phyloP scores from a whole-genome alignment of 2,329 filamentous ascomycete species.

The Scorias spongiosa region DNA sequence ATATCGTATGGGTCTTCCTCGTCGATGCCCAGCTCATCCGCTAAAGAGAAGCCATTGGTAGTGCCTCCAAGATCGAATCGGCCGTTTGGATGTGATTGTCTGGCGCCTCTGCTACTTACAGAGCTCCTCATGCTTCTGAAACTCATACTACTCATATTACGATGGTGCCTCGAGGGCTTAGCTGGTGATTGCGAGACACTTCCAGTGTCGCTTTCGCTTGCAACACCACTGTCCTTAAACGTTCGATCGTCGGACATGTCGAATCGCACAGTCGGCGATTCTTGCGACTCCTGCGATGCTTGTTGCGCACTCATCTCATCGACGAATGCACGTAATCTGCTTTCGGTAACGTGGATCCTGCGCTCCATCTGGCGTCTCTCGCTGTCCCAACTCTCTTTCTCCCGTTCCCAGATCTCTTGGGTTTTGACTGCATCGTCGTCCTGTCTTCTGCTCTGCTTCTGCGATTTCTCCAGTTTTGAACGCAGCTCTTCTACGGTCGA shows the following conservation, averaged over 20 bases:
- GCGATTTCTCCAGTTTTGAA: slow-evolving; percentile 58
- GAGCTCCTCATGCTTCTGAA: slow-evolving; percentile 3
- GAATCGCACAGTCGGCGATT: slow-evolving; percentile 24
- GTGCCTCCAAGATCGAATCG: slow-evolving; percentile 39
- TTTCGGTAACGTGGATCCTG: slow-evolving; percentile 80
- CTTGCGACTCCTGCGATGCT: slow-evolving; percentile 25
- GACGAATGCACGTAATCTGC: slow-evolving; percentile 64
- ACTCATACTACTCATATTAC: slow-evolving; percentile 20
- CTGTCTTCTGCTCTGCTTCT: slow-evolving; percentile 62
- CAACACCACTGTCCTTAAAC: slow-evolving; percentile 41
- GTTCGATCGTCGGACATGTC: slow-evolving; percentile 35
- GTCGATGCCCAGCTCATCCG: slow-evolving; percentile 80
- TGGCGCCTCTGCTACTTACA: slow-evolving; percentile 5
- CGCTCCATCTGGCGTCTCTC: slow-evolving; percentile 71
- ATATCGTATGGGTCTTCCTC: slow-evolving; percentile 53
- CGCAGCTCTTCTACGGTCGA: slow-evolving; percentile 57
- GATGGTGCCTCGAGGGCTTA: slow-evolving; percentile 12
- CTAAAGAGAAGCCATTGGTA: slow-evolving; percentile 58
- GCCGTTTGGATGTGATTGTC: slow-evolving; percentile 2
- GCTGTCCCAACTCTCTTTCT: slow-evolving; percentile 72
- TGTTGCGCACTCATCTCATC: slow-evolving; percentile 70
- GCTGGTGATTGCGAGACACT: slow-evolving; percentile 40
- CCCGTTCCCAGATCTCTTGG: slow-evolving; percentile 67
- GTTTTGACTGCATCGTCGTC: slow-evolving; percentile 71
- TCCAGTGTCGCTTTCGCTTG: slow-evolving; percentile 48